Evolutionary conservation across 805 yeast species (phyloP), one percentile per base, ranked within the genome.

Genomic region (Debaryomyces tyrocola): DNA sequence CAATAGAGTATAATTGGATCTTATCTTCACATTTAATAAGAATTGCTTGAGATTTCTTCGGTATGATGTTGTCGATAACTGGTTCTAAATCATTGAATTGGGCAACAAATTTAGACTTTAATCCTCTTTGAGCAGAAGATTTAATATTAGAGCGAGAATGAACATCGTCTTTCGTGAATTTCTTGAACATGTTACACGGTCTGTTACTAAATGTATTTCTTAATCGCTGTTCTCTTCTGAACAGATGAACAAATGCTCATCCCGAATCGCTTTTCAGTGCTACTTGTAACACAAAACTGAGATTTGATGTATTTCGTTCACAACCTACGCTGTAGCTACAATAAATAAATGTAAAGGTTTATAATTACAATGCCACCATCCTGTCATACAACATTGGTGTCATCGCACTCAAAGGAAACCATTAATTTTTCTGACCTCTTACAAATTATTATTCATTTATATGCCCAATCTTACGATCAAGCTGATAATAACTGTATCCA

Each of bases 61-160:
- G 97, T 57, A 90, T 79, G 49, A 90, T 70, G 43, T 80, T 86
- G 58, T 91, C 97, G 38, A 91, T 85, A 10, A 79, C 83, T 5
- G 83, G 79, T 59, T 87, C 96, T 52, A 90, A 66, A n/a, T 67
- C 70, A 17, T 90, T 90, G 62, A 84, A 91, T 64, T 85, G 90
- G 4, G 74, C 71, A 1, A 85, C 86, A 44, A 91, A 75, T 57
- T 84, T 87, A 15, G 86, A 54, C 62, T 88, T 88, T 54, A 92
- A 74, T n/a, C 86, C 85, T 65, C 97, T 80, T 66, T 90, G 96
- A n/a, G 87, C 91, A 1, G 97, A 91, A 0, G 96, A 87, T 67
- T 91, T 91, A 66, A 91, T 85, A 61, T 92, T 92, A 11, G 97
- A 84, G 53, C 94, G 84, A 7, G 96, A 85, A 57, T 90, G 96